Conservation (phyloP, 768 basidiomycete species). For the Saitozyma sp. region DNA sequence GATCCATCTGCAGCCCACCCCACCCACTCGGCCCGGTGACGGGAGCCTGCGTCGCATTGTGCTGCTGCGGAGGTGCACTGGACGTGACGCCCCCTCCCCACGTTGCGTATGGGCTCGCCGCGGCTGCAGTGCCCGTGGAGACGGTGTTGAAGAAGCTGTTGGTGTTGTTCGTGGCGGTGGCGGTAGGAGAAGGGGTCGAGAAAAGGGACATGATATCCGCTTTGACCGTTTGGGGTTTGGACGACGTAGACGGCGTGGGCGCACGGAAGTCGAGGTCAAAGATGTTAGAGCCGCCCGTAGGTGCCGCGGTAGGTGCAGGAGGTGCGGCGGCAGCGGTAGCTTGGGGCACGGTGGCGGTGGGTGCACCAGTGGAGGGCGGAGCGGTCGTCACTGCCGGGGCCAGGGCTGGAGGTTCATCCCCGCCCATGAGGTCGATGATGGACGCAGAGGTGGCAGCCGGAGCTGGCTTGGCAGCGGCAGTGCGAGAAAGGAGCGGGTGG, state of each 20-base stretch:
- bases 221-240: slow-evolving; percentile 40
- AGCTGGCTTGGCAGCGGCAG: slow-evolving; percentile 13
- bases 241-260: slow-evolving; percentile 22
- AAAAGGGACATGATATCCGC: slow-evolving; percentile 51
- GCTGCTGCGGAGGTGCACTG: slow-evolving; percentile 31
- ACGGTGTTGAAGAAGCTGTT: slow-evolving; percentile 32
- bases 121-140: neutral
- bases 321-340: slow-evolving; percentile 18
- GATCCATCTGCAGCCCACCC: slow-evolving; percentile 39
- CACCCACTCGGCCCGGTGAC: slow-evolving; percentile 17
- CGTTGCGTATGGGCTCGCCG: slow-evolving; percentile 22
- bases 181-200: slow-evolving; percentile 24
- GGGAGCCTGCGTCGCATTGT: slow-evolving; percentile 10
- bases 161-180: slow-evolving; percentile 15
- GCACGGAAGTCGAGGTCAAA: slow-evolving; percentile 52
- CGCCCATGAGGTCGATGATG: slow-evolving; percentile 42
- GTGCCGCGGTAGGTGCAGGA: slow-evolving; percentile 21
- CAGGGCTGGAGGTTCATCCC: slow-evolving; percentile 21
- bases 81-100: slow-evolving; percentile 41
- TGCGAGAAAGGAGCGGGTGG: slow-evolving; percentile 41
- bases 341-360: slow-evolving; percentile 7
- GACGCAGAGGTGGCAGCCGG: slow-evolving; percentile 32
- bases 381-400: slow-evolving; percentile 22
- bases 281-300: slow-evolving; percentile 22
- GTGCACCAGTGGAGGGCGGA: slow-evolving; percentile 10